phyloP scores from a whole-genome alignment of 345 rosid species.

The Camelina hispida region DNA sequence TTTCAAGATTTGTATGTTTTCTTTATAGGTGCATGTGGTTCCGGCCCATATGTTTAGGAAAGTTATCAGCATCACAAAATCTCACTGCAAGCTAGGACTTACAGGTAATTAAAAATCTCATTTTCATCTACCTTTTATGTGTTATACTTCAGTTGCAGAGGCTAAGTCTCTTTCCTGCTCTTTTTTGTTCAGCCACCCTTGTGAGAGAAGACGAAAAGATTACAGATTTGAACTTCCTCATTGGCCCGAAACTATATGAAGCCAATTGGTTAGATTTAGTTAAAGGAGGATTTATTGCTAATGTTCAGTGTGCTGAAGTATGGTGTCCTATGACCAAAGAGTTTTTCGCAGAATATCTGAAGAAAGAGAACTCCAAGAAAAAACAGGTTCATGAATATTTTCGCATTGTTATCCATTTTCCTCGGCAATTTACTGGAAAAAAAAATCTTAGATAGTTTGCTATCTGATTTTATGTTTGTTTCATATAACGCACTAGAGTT shows the following conservation, averaged over 20 bases:
- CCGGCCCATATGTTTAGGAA: conserved; percentile 99
- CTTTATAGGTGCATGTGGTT: conserved; percentile 88
- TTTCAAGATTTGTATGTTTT: neutral
- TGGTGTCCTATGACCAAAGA: conserved; percentile 99
- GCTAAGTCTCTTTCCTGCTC: conserved; percentile 23
- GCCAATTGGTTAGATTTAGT: conserved; percentile 99
- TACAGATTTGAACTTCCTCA: conserved; percentile 96
- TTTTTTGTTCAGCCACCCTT: conserved; percentile 75
- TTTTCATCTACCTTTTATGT: neutral
- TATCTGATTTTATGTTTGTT: conserved; percentile 17
- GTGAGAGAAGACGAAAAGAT: conserved; percentile 99
- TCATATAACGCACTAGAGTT: conserved; percentile 2
- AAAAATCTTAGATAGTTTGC: neutral
- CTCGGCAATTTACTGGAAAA: neutral
- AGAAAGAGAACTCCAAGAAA: conserved; percentile 94
- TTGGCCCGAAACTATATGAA: conserved; percentile 97
- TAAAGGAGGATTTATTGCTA: conserved; percentile 96
- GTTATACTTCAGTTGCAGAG: neutral
- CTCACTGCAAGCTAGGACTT: conserved; percentile 99
- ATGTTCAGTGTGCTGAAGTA: conserved; percentile 99
- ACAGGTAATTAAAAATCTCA: conserved; percentile 57
- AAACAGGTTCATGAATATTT: conserved; percentile 65
- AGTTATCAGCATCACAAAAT: conserved; percentile 95
- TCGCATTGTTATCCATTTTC: neutral
- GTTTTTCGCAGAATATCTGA: conserved; percentile 92